Evolutionary conservation across 2,329 filamentous ascomycete species (phyloP).

Genomic region (Penicillium sp.): DNA sequence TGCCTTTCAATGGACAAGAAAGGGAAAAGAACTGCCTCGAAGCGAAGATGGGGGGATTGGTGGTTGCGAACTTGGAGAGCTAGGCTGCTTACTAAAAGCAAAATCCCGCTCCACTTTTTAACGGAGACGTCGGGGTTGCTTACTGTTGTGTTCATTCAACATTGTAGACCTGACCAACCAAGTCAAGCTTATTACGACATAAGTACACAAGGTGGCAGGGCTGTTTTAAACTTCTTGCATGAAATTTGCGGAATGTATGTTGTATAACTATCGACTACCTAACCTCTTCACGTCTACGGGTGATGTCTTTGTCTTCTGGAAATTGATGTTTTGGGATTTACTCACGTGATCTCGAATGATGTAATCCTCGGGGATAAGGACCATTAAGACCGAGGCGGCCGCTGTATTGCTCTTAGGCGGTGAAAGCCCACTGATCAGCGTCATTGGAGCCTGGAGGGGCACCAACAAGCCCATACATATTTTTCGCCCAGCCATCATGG

Average conservation of each 20-base stretch:
- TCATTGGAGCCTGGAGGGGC: constrained; percentile 25
- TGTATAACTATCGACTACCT: background rate
- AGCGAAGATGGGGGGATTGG: constrained; percentile 14
- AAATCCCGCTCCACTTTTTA: constrained; percentile 6
- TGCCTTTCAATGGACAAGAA: constrained; percentile 22
- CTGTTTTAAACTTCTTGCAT: background rate
- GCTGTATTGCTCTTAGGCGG: constrained; percentile 16
- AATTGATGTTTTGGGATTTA: background rate
- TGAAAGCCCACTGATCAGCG: constrained; percentile 16
- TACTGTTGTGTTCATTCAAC: background rate
- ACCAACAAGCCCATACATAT: constrained; percentile 9
- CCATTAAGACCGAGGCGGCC: constrained; percentile 5
- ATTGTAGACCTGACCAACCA: background rate
- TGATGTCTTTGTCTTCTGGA: too few relatives aligned
- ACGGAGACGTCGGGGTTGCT: constrained; percentile 6
- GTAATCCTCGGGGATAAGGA: constrained; percentile 10
- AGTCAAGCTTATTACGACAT: background rate
- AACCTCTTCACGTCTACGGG: background rate
- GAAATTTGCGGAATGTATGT: background rate
- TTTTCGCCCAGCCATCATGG: constrained; percentile 18
- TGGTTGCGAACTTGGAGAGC: background rate
- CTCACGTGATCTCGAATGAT: background rate
- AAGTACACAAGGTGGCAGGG: background rate
- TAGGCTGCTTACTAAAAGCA: constrained; percentile 25
- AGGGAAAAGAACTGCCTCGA: constrained; percentile 10